Percentiles rank a stretch among this genome's conserved stretches.
Evolutionary conservation across 2,329 filamentous ascomycete species (phyloP).

Genomic region (Lasiodiplodia citricola): DNA sequence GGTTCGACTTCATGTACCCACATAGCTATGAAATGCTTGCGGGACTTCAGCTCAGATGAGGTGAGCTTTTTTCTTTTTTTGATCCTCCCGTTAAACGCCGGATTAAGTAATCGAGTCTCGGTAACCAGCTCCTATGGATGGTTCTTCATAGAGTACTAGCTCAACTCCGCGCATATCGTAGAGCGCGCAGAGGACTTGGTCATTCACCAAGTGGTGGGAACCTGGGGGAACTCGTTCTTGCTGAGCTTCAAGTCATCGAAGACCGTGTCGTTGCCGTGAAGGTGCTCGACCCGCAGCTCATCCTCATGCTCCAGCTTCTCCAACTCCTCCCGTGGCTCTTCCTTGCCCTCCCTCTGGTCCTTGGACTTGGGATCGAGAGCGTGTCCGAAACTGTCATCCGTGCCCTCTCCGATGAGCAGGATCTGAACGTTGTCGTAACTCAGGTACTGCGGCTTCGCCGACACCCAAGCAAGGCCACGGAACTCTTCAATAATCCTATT

Average conservation of each 20-base stretch:
- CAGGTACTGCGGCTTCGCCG: conserved; percentile 73
- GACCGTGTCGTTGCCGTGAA: conserved; percentile 64
- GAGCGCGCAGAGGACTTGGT: not conserved
- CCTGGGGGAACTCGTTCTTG: conserved; percentile 67
- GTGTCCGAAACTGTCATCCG: conserved; percentile 59
- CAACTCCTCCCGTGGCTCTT: conserved; percentile 71
- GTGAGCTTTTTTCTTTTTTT: not conserved
- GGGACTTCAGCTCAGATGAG: not conserved
- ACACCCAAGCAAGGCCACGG: conserved; percentile 72
- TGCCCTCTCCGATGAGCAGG: conserved; percentile 75
- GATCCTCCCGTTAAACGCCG: not conserved
- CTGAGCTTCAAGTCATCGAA: conserved; percentile 65
- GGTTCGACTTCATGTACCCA: not conserved
- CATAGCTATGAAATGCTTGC: not conserved
- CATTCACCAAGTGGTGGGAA: conserved; percentile 65
- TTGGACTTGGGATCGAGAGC: conserved; percentile 64
- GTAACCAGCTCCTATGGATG: not conserved
- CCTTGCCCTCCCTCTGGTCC: conserved; percentile 62
- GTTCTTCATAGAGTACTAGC: not conserved
- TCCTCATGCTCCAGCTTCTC: conserved; percentile 79
- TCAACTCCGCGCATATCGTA: not conserved
- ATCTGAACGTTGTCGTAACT: conserved; percentile 78
- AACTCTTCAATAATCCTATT: conserved; percentile 73
- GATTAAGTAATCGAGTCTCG: not conserved
- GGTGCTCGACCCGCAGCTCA: conserved; percentile 66